Evolutionary conservation across 2,329 filamentous ascomycete species (phyloP), one percentile per base, ranked within the genome.

Genomic region (Raffaelea albimanens): DNA sequence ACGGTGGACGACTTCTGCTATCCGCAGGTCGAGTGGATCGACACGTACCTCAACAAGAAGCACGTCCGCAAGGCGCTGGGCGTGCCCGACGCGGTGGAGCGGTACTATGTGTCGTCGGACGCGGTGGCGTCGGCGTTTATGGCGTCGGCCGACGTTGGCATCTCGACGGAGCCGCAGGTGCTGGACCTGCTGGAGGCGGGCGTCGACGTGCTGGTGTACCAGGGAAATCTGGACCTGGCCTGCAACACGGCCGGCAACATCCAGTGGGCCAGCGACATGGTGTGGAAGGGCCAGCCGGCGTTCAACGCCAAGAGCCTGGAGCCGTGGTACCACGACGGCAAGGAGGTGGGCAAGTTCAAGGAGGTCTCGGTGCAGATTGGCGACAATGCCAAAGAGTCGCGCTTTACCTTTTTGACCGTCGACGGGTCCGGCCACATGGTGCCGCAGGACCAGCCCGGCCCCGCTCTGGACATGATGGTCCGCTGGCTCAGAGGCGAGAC

Each of bases 21-120:
- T 59, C 71, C 78, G 55, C 80, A 81, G 58, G 79, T 83, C 53
- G 69, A 81, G 55, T 70, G 78, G 33, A 72, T 53, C 59, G 63
- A 13, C 63, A 70, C n/a, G 8, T 83, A 80, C 57, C 67, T 83
- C 29, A 82, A 83, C 60, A 68, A 66, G 2, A 63, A 70, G 0
- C 58, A 64, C 11, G 69, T 81, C 1, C 76, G 76, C 53, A 56
- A 63, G n/a, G 78, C 77, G 0, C 72, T 83, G 47, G 79, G 79
- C 10, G 78, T 75, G 0, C 48, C 48, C 5, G 13, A n/a, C 3
- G 20, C n/a, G 5, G 14, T 46, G 3, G 43, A 8, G 21, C 11
- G 16, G 21, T 76, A 63, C 54, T 69, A 71, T 47, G 84, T 82
- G 58, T 84, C 73, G 63, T 73, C 73, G 3, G 59, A 61, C 4